Conservation (phyloP, 2,329 filamentous ascomycete species). For the Phyllachora maydis region DNA sequence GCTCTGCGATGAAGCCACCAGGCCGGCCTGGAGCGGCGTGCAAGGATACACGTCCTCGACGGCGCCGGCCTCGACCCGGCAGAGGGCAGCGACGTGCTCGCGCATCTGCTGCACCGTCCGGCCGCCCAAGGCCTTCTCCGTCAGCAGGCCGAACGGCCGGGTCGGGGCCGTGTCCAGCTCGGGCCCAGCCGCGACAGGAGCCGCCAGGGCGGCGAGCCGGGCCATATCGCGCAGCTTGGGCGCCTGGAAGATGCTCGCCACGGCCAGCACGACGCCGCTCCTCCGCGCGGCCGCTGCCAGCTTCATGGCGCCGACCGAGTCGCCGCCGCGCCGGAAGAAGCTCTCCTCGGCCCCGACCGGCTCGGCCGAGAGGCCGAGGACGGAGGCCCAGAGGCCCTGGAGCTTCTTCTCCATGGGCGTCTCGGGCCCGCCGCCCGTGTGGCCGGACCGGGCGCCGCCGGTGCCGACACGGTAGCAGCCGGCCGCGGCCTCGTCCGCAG, state of each 20-base stretch:
- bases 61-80: conserved; percentile 2
- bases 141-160: no score
- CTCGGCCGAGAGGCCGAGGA: conserved; percentile 1
- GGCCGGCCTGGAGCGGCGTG: conserved; percentile 17
- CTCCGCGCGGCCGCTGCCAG: conserved; percentile 31
- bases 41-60: conserved; percentile 17
- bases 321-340: conserved; percentile 39
- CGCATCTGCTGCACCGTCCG: conserved; percentile 2
- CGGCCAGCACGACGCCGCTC: conserved; percentile 24
- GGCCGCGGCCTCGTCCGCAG: not conserved
- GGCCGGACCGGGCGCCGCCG: conserved; percentile 3
- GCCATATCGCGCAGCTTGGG: conserved; percentile 30
- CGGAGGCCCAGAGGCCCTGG: conserved; percentile 2
- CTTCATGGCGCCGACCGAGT: conserved; percentile 40
- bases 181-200: no score
- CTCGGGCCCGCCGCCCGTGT: no score
- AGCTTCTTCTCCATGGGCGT: conserved; percentile 2
- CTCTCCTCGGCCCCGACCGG: conserved; percentile 24
- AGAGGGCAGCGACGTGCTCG: conserved; percentile 4
- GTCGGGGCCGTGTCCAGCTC: no score
- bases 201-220: conserved; percentile 3
- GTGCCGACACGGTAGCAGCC: not conserved
- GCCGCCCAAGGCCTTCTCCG: conserved; percentile 3
- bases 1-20: conserved; percentile 14
- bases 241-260: conserved; percentile 32